phyloP scores from a whole-genome alignment of 352 stramenopile genomes.

The Phytophthora hibernalis region DNA sequence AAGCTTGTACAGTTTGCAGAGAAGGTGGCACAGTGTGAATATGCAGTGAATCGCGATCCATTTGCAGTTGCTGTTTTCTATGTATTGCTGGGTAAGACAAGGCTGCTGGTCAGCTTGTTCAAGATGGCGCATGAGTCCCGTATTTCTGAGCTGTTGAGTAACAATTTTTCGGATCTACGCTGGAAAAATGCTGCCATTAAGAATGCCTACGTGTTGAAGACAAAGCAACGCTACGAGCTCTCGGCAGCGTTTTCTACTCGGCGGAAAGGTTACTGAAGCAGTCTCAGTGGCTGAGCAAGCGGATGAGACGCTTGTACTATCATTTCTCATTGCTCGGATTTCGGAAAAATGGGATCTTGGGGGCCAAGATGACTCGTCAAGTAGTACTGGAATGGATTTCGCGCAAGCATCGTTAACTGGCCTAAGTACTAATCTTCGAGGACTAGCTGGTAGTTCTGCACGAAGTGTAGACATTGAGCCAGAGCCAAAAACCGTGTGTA shows the following conservation, averaged over 20 bases:
- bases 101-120: constrained; percentile 84
- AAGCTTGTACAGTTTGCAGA: constrained; percentile 70
- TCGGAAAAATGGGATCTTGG: constrained; percentile 79
- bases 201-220: constrained; percentile 90
- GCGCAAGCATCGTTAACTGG: constrained; percentile 63
- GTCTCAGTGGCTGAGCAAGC: constrained; percentile 78
- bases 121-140: constrained; percentile 84
- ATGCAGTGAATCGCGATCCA: constrained; percentile 72
- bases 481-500: constrained; percentile 49
- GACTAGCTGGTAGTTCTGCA: constrained; percentile 10
- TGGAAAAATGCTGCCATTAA: constrained; percentile 92
- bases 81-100: constrained; percentile 85
- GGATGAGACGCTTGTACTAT: constrained; percentile 75
- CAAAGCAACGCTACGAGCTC: constrained; percentile 83
- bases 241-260: constrained; percentile 86
- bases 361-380: constrained; percentile 29
- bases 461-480: constrained; percentile 8
- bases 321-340: constrained; percentile 82
- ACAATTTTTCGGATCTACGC: constrained; percentile 83
- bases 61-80: constrained; percentile 90
- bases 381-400: constrained; percentile 28
- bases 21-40: constrained; percentile 82
- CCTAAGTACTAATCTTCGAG: constrained; percentile 56
- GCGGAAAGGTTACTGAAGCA: constrained; percentile 79
- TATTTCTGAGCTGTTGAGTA: constrained; percentile 79